These are phyloP conservation scores for Pulveroboletus frians DNA, from an alignment of 768 basidiomycete genomes.

Conservation along the genomic window DNA sequence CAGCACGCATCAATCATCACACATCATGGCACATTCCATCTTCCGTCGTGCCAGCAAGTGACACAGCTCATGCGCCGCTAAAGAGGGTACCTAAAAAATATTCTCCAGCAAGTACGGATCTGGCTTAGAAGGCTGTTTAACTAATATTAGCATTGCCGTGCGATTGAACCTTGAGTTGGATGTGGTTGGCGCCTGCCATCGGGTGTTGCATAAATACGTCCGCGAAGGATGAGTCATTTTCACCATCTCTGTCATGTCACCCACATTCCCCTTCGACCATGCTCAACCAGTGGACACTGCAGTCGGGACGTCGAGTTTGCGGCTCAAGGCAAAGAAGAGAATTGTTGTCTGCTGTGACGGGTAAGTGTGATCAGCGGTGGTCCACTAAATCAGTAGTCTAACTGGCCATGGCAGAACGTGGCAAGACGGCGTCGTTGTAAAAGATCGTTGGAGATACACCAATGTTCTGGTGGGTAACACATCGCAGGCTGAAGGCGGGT, in stretches of 20 bases:
- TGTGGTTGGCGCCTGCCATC: not conserved
- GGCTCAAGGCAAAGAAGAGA: conserved; percentile 42
- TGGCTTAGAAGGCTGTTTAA: not conserved
- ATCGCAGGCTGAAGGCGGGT: not conserved
- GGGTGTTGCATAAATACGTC: conserved; percentile 23
- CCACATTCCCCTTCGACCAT: not conserved
- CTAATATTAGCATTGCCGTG: not conserved
- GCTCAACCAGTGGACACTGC: not conserved
- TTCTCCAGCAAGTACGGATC: not conserved
- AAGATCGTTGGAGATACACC: conserved; percentile 45
- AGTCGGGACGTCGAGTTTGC: not conserved
- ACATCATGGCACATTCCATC: not conserved
- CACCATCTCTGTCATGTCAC: conserved; percentile 11
- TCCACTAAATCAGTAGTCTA: not conserved
- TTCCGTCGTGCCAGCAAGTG: not conserved
- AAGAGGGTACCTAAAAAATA: not conserved
- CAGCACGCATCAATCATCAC: not conserved
- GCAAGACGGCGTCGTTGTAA: conserved; percentile 55
- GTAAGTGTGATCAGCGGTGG: conserved; percentile 32
- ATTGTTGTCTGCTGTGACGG: conserved; percentile 75
- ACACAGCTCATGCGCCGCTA: not conserved
- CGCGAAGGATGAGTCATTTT: not conserved
- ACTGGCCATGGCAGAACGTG: conserved; percentile 47
- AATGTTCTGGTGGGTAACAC: conserved; percentile 46
- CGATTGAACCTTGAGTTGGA: not conserved